Evolutionary conservation across 176 grass and related monocot species (phyloP).

Genomic region (Tuctoria greenei): DNA sequence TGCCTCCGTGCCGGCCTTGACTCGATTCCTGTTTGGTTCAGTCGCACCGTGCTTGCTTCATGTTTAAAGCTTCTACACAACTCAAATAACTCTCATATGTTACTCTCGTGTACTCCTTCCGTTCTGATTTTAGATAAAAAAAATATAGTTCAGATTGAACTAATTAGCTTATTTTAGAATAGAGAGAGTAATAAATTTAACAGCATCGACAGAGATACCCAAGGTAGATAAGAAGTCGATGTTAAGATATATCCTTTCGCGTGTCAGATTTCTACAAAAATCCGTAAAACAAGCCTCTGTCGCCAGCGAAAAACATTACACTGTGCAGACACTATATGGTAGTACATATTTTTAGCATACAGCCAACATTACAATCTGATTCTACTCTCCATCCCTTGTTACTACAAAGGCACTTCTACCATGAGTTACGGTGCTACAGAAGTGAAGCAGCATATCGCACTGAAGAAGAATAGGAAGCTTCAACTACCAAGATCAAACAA

Average conservation of each 20-base stretch:
- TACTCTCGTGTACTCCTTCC: background rate
- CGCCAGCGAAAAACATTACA: background rate
- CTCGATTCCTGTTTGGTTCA: background rate
- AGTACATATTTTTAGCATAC: background rate
- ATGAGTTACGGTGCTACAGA: background rate
- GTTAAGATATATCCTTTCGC: background rate
- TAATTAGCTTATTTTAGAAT: too few species aligned
- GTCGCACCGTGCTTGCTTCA: background rate
- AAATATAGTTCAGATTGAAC: too few species aligned
- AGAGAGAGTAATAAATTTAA: background rate
- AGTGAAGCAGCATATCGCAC: background rate
- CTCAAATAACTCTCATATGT: background rate
- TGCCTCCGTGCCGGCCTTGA: background rate
- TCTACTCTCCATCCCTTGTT: background rate
- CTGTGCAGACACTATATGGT: background rate
- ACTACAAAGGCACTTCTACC: background rate
- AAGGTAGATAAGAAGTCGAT: background rate
- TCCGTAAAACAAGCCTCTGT: background rate
- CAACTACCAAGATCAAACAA: background rate
- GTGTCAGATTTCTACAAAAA: background rate
- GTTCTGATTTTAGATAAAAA: too few species aligned
- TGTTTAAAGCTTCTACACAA: too few species aligned
- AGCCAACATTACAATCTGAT: background rate
- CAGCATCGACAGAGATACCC: background rate
- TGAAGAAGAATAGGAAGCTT: background rate